Evolutionary conservation across 1,139 yeast genomes (phyloP).

Genomic region (Blastobotrys arbuscula): DNA sequence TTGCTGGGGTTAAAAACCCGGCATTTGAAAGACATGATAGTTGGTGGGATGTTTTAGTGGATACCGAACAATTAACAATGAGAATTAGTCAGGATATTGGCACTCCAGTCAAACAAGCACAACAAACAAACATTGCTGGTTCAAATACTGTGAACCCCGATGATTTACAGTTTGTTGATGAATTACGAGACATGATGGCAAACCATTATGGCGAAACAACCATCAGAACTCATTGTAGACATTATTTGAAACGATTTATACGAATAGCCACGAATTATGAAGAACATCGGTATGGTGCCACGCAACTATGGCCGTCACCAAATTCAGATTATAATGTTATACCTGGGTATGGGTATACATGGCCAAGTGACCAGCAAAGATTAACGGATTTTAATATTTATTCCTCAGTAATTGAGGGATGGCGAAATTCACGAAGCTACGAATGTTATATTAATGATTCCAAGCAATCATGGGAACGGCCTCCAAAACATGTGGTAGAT

Average conservation of each 20-base stretch:
- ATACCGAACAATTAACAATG: conserved; percentile 46
- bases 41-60: conserved; percentile 57
- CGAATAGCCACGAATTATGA: conserved; percentile 34
- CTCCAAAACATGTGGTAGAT: conserved; percentile 30
- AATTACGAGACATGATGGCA: conserved; percentile 30
- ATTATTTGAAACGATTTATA: conserved; percentile 30
- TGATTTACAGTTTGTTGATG: conserved; percentile 32
- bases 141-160: conserved; percentile 21
- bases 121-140: conserved; percentile 10
- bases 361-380: conserved; percentile 29
- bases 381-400: conserved; percentile 26
- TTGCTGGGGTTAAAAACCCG: conserved; percentile 66
- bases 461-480: conserved; percentile 19
- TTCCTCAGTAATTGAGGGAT: conserved; percentile 33
- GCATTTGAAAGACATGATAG: conserved; percentile 54
- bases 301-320: conserved; percentile 29
- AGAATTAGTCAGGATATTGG: conserved; percentile 33
- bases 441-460: conserved; percentile 26
- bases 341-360: conserved; percentile 34
- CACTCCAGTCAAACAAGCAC: conserved; percentile 9
- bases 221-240: conserved; percentile 31
- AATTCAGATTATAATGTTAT: conserved; percentile 23
- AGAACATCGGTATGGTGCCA: conserved; percentile 28
- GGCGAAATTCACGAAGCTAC: conserved; percentile 32
- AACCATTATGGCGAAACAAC: conserved; percentile 34